These are phyloP conservation scores for Ciborinia camelliae DNA, from an alignment of 2,329 filamentous ascomycete genomes.

Conservation along the genomic window DNA sequence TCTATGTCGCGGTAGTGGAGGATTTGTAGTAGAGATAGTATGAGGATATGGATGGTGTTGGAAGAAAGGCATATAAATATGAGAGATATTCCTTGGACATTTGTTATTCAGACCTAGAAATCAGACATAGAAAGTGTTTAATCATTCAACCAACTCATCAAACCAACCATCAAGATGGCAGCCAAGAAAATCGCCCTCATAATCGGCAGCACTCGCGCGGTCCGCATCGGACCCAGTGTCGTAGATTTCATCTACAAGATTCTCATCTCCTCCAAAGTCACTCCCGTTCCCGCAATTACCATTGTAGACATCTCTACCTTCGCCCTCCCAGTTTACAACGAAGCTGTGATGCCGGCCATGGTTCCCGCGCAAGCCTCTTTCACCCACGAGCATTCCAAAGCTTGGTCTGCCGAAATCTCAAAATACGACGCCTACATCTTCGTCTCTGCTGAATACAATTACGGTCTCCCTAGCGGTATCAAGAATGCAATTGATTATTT, in stretches of 20 bases:
- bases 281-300: conserved; percentile 38
- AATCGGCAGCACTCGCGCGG: no score
- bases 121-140: not conserved
- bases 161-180: no score
- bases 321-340: not conserved
- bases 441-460: conserved; percentile 55
- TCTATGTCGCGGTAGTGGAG: not conserved
- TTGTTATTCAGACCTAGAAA: not conserved
- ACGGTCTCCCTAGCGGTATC: conserved; percentile 48
- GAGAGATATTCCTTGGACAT: not conserved
- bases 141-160: not conserved
- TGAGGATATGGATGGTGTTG: not conserved
- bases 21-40: not conserved
- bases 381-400: conserved; percentile 38
- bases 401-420: conserved; percentile 45
- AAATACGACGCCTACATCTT: conserved; percentile 48
- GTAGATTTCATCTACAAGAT: conserved; percentile 16
- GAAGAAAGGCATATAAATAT: no score
- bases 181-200: no score
- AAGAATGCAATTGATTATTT: conserved; percentile 63
- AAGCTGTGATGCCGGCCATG: conserved; percentile 40
- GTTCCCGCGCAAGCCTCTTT: conserved; percentile 35
- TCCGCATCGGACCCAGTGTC: conserved; percentile 17
- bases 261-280: conserved; percentile 19
- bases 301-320: conserved; percentile 42